Conservation (phyloP, 2,329 filamentous ascomycete species). For the Fusarium sterilihyphosum region DNA sequence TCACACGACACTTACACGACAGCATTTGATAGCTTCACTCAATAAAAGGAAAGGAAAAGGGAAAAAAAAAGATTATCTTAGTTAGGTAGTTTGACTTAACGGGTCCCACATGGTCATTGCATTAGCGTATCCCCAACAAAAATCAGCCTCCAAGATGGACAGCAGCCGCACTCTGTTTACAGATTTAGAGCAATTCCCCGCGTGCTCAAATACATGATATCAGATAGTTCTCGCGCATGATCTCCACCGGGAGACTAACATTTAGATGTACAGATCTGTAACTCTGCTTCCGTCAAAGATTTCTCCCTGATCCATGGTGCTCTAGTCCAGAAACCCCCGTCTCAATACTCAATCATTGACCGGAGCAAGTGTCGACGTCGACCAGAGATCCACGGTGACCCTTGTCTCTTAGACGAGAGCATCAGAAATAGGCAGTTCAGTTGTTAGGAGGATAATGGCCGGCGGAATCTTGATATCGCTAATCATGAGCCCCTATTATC, state of each 20-base stretch:
- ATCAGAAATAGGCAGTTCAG: constrained; percentile 31
- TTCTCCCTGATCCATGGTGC: constrained; percentile 10
- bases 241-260: background rate
- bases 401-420: constrained; percentile 11
- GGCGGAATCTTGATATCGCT: constrained; percentile 10
- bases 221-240: background rate
- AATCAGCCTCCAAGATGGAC: constrained; percentile 23
- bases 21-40: constrained; percentile 4
- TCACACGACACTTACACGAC: constrained; percentile 25
- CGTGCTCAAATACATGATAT: constrained; percentile 1
- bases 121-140: constrained; percentile 46
- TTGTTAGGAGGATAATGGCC: constrained; percentile 2
- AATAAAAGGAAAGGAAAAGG: background rate
- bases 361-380: constrained; percentile 28
- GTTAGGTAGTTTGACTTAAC: constrained; percentile 2
- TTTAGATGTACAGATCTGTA: background rate
- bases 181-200: constrained; percentile 33
- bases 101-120: constrained; percentile 36
- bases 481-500: background rate
- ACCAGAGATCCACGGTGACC: constrained; percentile 28
- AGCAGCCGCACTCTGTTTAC: constrained; percentile 29
- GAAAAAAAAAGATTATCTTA: background rate
- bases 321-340: constrained; percentile 22
- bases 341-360: constrained; percentile 10
- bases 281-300: background rate